Percentiles rank a stretch among this genome's conserved stretches.
These are phyloP conservation scores for Gloeostereum incarnatum DNA, from an alignment of 768 basidiomycete species.

Conservation along the genomic window DNA sequence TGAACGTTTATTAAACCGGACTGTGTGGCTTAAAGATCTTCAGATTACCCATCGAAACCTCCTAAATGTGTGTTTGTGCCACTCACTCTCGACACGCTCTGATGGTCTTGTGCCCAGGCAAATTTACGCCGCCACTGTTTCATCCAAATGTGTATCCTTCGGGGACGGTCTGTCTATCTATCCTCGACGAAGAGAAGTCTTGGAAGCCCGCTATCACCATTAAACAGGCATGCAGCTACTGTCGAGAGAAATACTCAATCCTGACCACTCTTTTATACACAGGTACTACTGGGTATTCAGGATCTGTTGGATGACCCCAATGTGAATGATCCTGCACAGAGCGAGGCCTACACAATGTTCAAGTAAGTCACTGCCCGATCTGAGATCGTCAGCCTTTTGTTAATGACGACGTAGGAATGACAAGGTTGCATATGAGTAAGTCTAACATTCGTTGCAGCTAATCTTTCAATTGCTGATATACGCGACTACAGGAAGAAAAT, in stretches of 20 bases:
- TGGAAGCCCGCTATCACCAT: conserved; percentile 99
- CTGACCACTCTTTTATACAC: conserved; percentile 3
- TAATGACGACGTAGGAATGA: conserved; percentile 61
- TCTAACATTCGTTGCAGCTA: conserved; percentile 10
- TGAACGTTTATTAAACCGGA: conserved; percentile 1
- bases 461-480: conserved; percentile 1
- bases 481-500: conserved; percentile 55
- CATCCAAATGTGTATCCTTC: conserved; percentile 99
- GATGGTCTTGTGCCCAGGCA: conserved; percentile 45
- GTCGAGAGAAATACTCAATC: neutral
- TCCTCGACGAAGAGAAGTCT: conserved; percentile 95
- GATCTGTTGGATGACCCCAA: conserved; percentile 95
- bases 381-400: conserved; percentile 2
- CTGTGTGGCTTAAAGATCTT: conserved; percentile 6
- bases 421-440: conserved; percentile 86
- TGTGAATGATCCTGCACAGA: conserved; percentile 95
- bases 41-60: conserved; percentile 93
- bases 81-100: conserved; percentile 2
- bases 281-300: conserved; percentile 96
- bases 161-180: conserved; percentile 95
- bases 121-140: conserved; percentile 93
- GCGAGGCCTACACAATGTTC: conserved; percentile 98
- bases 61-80: conserved; percentile 65
- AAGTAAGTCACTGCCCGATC: conserved; percentile 52
- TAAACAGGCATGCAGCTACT: conserved; percentile 63